phyloP scores from a whole-genome alignment of 78 protist genomes.

The Thecamonas trahens region DNA sequence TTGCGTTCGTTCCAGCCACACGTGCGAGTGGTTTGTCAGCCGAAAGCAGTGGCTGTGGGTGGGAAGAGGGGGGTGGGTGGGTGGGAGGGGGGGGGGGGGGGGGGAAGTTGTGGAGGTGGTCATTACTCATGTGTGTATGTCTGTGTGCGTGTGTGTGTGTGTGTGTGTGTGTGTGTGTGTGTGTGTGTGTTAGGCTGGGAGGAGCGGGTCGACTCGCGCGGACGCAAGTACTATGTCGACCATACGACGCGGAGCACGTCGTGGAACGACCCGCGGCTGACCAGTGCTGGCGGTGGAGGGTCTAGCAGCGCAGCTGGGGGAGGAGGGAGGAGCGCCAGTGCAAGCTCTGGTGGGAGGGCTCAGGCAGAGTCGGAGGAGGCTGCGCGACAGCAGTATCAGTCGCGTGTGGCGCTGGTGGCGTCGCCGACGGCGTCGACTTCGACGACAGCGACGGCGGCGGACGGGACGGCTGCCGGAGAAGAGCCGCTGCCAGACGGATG shows the following conservation, averaged over 20 bases:
- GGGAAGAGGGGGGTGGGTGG: too few species aligned
- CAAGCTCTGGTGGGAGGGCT: too few species aligned
- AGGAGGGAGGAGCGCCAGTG: too few species aligned
- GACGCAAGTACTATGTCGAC: slow-evolving; percentile 39
- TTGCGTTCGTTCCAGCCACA: not conserved
- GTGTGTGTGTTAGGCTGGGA: slow-evolving; percentile 39
- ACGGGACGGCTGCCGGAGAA: too few species aligned
- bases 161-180: slow-evolving; percentile 3
- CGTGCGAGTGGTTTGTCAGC: not conserved
- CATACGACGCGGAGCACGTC: slow-evolving; percentile 38
- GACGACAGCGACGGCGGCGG: too few species aligned
- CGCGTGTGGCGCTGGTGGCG: too few species aligned
- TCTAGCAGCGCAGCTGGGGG: too few species aligned
- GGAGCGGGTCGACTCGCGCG: slow-evolving; percentile 10
- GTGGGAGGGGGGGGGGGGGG: too few species aligned
- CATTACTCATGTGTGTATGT: not conserved
- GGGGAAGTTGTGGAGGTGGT: not conserved
- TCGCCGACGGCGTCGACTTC: too few species aligned
- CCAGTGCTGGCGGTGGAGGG: not conserved
- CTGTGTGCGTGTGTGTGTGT: not conserved
- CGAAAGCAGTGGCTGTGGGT: not conserved
- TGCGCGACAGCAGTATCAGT: too few species aligned
- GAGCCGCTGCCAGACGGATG: slow-evolving; percentile 43
- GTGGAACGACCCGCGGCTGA: slow-evolving; percentile 17
- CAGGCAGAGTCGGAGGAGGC: too few species aligned